A percentile compares a stretch with the other conserved stretches of the same genome.
Conservation (phyloP, 2,329 filamentous ascomycete species). For the Monosporascus sp. region DNA sequence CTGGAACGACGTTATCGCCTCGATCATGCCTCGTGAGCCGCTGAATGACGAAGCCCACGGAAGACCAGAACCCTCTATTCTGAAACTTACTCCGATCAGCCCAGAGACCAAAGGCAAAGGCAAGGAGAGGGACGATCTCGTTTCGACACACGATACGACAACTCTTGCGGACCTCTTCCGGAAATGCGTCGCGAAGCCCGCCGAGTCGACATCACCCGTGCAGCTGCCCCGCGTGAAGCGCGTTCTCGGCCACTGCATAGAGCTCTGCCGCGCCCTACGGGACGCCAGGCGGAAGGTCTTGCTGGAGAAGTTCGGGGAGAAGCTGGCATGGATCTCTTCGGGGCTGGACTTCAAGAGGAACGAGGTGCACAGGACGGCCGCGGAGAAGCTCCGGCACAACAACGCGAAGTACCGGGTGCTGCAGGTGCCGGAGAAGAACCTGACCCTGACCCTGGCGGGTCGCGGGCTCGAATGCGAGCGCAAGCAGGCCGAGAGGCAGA, state of each 20-base stretch:
- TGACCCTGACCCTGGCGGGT: not conserved
- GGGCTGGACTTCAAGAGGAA: slow-evolving; percentile 12
- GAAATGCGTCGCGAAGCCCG: slow-evolving; percentile 3
- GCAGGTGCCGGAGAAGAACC: not conserved
- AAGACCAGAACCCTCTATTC: not conserved
- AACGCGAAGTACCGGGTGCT: not conserved
- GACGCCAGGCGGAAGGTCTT: slow-evolving; percentile 7
- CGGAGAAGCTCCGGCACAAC: not conserved
- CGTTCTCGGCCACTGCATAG: slow-evolving; percentile 10
- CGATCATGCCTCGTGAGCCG: not conserved
- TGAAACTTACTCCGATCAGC: not conserved
- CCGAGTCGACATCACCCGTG: not conserved
- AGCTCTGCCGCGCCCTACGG: slow-evolving; percentile 13
- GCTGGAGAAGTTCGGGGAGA: slow-evolving; percentile 6
- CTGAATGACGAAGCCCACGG: not conserved
- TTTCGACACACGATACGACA: not conserved
- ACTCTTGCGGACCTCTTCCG: slow-evolving; percentile 9
- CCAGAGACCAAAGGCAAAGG: not conserved
- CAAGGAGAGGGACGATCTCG: not conserved
- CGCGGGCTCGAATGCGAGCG: not conserved
- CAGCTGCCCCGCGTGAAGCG: slow-evolving; percentile 6
- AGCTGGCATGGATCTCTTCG: slow-evolving; percentile 11
- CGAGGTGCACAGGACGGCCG: slow-evolving; percentile 1
- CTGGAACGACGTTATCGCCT: slow-evolving; percentile 5
- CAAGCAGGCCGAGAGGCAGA: not conserved